A percentile compares a stretch with the other conserved stretches of the same genome.
Conservation (phyloP, 2,329 filamentous ascomycete species). For the Fusarium austroafricanum region DNA sequence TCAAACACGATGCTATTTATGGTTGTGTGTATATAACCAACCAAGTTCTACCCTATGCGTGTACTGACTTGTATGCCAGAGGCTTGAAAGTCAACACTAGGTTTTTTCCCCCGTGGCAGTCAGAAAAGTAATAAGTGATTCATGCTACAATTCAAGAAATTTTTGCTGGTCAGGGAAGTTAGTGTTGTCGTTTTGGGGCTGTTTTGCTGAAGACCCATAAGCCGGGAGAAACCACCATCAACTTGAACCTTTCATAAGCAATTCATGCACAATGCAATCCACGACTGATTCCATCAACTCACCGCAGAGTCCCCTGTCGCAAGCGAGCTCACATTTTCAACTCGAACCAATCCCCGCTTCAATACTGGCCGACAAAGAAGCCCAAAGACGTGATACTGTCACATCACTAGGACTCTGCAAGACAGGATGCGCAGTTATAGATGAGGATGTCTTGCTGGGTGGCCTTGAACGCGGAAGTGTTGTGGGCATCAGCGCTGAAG, state of each 20-base stretch:
- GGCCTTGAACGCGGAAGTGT: conserved; percentile 64
- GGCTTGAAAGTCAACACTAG: not conserved
- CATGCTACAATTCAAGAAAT: not conserved
- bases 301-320: conserved; percentile 43
- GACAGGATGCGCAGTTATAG: conserved; percentile 62
- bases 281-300: conserved; percentile 1
- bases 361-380: conserved; percentile 55
- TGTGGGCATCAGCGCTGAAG: conserved; percentile 66
- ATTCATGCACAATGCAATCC: conserved; percentile 2
- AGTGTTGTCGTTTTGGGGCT: not conserved
- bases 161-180: not conserved
- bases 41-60: not conserved
- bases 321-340: conserved; percentile 60
- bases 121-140: not conserved
- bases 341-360: conserved; percentile 60
- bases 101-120: too few relatives aligned
- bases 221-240: not conserved
- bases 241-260: conserved; percentile 8
- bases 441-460: conserved; percentile 60
- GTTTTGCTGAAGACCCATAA: not conserved
- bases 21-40: not conserved
- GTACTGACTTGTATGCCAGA: not conserved
- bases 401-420: conserved; percentile 48
- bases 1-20: conserved; percentile 9
- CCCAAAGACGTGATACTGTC: conserved; percentile 49